Base-by-base conservation (phyloP, 805 yeast species). In the Wickerhamiella kazuoi region DNA sequence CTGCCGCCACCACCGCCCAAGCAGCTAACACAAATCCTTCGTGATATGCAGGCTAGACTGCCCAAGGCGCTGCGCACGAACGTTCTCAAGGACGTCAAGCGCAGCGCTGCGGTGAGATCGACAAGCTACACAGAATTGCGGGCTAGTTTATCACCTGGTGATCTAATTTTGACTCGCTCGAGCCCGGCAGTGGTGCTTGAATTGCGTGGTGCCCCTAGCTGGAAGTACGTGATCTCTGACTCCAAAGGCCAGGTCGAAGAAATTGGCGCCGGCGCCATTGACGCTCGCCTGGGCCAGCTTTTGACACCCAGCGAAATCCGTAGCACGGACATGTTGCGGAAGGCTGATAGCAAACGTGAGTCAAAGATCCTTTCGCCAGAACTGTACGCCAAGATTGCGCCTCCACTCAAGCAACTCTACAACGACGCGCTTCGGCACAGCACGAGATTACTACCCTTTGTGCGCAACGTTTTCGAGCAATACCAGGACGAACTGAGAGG, bases 201-300 rank as follows among this genome's bases (percentile, higher is more conserved):
- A 28, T 28, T 39, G 19, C 41, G 38, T 21, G 13, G n/a, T 3
- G 29, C 8, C 9, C 30, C 31, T n/a, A 11, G 8, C 2, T 17
- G 21, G 21, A 37, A 37, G 17, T 17, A 24, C 7, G 4, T 35
- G 15, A 38, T 26, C 21, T 21, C 35, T 15, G 41, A 35, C 18
- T 30, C 38, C 15, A 30, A 26, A 28, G 41, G 41, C 20, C 32
- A 29, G 3, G 21, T 36, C 14, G 24, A 24, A 16, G 32, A 39
- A 33, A 30, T 35, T 4, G 21, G 21, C 14, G 21, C 28, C 13
- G 28, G 30, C 15, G 21, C 28, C 29, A 20, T 38, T 18, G 21
- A 36, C 3, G 37, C 37, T 6, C 23, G 37, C 14, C 36, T 38
- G 3, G 35, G 37, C 2, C 15, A 21, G 4, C 11, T 38, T 13